These are phyloP conservation scores for Symbiodinium pilosum DNA, from an alignment of 73 alveolate genomes.

Conservation along the genomic window DNA sequence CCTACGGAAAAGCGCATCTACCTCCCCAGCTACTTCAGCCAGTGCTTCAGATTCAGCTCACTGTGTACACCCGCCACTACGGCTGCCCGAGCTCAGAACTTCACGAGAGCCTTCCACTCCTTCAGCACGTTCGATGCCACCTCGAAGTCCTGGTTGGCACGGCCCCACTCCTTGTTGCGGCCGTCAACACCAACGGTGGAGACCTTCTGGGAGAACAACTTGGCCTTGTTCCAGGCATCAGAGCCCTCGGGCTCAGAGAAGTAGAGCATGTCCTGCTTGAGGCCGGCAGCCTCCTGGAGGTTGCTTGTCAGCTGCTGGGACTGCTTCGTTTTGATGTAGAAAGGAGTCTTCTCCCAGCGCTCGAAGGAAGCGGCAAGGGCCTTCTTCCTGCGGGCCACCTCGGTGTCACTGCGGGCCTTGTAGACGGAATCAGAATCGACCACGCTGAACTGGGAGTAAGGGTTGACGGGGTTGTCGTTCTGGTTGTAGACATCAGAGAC, in stretches of 20 bases:
- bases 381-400: constrained; percentile 46
- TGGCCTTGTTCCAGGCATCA: constrained; percentile 33
- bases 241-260: constrained; percentile 70
- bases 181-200: constrained; percentile 87
- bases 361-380: constrained; percentile 37
- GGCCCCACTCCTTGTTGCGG: constrained; percentile 47
- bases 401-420: constrained; percentile 17
- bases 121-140: constrained; percentile 5
- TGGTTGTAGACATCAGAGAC: constrained; percentile 65
- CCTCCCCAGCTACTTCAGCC: too few relatives aligned
- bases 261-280: constrained; percentile 51
- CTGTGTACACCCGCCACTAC: too few relatives aligned
- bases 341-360: constrained; percentile 53
- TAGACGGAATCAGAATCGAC: constrained; percentile 3
- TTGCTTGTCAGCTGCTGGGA: constrained; percentile 30
- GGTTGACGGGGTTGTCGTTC: constrained; percentile 93
- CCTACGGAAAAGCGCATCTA: too few relatives aligned
- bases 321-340: constrained; percentile 71
- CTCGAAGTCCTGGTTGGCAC: constrained; percentile 56
- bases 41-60: too few relatives aligned
- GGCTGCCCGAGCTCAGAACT: constrained; percentile 22
- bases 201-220: constrained; percentile 56
- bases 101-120: constrained; percentile 63
- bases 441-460: constrained; percentile 90
- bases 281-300: not conserved